Evolutionary conservation across 441 rosid genomes (phyloP).

Genomic region (Dalechampia spathulata): DNA sequence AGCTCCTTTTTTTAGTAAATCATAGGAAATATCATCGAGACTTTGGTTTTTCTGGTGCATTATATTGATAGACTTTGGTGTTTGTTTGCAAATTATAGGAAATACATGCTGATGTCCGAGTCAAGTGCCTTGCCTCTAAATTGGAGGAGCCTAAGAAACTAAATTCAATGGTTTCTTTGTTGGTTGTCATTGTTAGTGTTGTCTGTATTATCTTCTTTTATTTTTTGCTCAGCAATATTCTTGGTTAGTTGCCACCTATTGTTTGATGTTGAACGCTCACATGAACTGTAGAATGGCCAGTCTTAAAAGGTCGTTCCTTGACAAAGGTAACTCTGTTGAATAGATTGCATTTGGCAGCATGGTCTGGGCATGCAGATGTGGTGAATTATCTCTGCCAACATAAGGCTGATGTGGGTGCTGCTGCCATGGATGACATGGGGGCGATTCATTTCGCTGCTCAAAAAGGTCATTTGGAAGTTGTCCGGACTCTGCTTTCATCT

Average conservation of each 20-base stretch:
- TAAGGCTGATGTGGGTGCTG: constrained; percentile 91
- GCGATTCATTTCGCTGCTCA: constrained; percentile 93
- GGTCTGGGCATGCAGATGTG: constrained; percentile 79
- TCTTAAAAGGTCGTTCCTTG: constrained; percentile 27
- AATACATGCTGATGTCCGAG: background rate
- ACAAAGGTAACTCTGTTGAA: constrained; percentile 22
- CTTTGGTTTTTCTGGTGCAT: background rate
- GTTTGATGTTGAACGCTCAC: background rate
- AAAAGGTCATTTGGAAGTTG: constrained; percentile 84
- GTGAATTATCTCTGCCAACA: constrained; percentile 75
- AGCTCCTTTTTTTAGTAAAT: no score
- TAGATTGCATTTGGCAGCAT: constrained; percentile 90
- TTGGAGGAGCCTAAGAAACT: background rate
- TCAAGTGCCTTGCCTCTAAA: background rate
- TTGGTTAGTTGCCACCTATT: background rate
- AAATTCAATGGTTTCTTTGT: background rate
- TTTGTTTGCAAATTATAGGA: background rate
- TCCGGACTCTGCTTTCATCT: constrained; percentile 43
- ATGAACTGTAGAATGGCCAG: background rate
- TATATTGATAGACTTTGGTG: background rate
- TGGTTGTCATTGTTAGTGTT: background rate
- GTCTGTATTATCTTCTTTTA: background rate
- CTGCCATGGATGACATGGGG: constrained; percentile 96
- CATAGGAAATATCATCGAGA: background rate
- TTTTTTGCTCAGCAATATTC: background rate